These are phyloP conservation scores for Leishmania lainsoni DNA, from an alignment of 208 protist genomes.

Conservation along the genomic window DNA sequence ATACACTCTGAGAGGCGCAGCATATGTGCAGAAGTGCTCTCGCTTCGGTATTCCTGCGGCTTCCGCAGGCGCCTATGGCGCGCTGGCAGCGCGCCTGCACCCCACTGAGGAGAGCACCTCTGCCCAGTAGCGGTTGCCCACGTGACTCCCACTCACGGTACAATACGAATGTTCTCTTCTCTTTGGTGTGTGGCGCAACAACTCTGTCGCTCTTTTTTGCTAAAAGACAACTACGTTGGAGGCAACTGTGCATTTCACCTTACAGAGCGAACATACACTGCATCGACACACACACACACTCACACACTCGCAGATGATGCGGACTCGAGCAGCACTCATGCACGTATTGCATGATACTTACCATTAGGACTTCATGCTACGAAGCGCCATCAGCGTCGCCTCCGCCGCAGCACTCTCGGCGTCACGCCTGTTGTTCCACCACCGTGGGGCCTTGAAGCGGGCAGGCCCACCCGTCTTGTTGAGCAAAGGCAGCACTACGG, in stretches of 20 bases:
- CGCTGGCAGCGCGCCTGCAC: not conserved
- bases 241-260: not conserved
- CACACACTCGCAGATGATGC: no score
- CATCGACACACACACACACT: not conserved
- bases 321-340: not conserved
- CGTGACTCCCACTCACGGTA: not conserved
- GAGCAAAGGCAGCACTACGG: slow-evolving; percentile 67
- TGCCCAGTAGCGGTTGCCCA: not conserved
- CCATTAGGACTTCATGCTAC: slow-evolving; percentile 40
- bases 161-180: not conserved
- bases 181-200: no score
- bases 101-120: not conserved
- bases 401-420: slow-evolving; percentile 63
- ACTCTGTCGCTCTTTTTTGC: no score
- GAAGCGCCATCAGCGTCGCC: slow-evolving; percentile 48
- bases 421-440: slow-evolving; percentile 49
- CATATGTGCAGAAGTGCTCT: not conserved
- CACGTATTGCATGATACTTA: not conserved
- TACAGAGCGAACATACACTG: not conserved
- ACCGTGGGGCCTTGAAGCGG: slow-evolving; percentile 51
- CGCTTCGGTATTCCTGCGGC: not conserved
- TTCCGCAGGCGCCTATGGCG: not conserved
- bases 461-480: slow-evolving; percentile 63
- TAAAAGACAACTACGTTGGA: not conserved
- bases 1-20: not conserved